Conservation (phyloP, 371 early-diverging fungal genomes). For the Rhizopus arrhizus region DNA sequence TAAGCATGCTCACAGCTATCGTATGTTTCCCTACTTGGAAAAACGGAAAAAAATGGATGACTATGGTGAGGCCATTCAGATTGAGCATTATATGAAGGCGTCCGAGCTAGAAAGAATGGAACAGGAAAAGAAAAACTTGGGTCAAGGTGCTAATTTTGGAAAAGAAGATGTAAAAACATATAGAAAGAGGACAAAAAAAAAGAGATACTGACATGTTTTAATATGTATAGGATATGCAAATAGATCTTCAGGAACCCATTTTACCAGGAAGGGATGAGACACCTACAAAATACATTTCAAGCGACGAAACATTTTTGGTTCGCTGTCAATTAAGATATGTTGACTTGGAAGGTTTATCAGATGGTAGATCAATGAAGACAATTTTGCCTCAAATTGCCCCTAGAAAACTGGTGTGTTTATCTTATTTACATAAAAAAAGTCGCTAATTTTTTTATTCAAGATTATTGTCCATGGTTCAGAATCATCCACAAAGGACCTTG, state of each 20-base stretch:
- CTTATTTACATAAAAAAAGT: neutral
- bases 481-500: conserved; percentile 66
- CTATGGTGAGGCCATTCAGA: conserved; percentile 92
- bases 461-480: conserved; percentile 82
- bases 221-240: conserved; percentile 39
- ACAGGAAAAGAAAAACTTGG: conserved; percentile 39
- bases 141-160: conserved; percentile 55
- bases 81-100: conserved; percentile 67
- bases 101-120: conserved; percentile 50
- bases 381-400: conserved; percentile 86
- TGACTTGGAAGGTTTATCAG: conserved; percentile 90
- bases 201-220: neutral
- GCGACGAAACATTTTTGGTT: conserved; percentile 60
- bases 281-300: conserved; percentile 79
- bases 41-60: conserved; percentile 84
- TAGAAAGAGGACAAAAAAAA: too few relatives aligned
- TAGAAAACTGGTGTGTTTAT: conserved; percentile 69
- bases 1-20: conserved; percentile 78
- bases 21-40: conserved; percentile 91
- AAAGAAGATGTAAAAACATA: conserved; percentile 39
- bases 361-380: conserved; percentile 83
- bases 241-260: conserved; percentile 50
- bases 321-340: conserved; percentile 78
- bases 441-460: conserved; percentile 34
- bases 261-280: conserved; percentile 49